A percentile compares a stretch with the other conserved stretches of the same genome.
phyloP scores from a whole-genome alignment of 345 rosid genomes.

The Nasturtium officinale region DNA sequence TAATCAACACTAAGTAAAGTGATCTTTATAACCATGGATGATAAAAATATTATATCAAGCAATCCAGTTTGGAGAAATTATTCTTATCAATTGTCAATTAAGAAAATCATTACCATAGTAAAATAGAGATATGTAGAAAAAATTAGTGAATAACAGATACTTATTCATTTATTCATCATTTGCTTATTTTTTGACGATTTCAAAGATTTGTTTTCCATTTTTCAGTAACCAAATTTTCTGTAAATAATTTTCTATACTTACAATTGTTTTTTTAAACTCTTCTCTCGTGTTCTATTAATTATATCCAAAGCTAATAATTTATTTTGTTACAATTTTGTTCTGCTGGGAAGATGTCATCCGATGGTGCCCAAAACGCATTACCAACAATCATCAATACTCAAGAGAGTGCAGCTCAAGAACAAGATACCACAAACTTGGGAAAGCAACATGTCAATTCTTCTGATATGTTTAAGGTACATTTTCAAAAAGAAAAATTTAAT shows the following conservation, averaged over 20 bases:
- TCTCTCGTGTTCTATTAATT: no score
- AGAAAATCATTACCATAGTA: background rate
- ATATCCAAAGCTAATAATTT: no score
- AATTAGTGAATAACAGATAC: no score
- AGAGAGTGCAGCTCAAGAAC: background rate
- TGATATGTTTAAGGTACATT: background rate
- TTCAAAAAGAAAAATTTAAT: background rate
- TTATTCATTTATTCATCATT: no score
- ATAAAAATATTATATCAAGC: background rate
- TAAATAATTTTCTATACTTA: no score
- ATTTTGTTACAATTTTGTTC: background rate
- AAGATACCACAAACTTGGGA: background rate
- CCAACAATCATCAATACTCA: conserved; percentile 2
- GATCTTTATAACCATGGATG: conserved; percentile 1
- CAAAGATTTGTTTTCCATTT: no score
- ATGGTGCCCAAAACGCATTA: background rate
- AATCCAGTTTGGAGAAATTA: background rate
- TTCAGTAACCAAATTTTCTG: no score
- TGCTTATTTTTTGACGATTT: no score
- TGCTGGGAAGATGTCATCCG: background rate
- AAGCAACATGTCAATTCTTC: background rate
- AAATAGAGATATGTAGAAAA: no score
- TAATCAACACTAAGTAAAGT: conserved; percentile 8
- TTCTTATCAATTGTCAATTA: background rate
- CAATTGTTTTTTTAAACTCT: no score